phyloP scores from a whole-genome alignment of 2,329 filamentous ascomycete species.

The Verticillium nubilum region DNA sequence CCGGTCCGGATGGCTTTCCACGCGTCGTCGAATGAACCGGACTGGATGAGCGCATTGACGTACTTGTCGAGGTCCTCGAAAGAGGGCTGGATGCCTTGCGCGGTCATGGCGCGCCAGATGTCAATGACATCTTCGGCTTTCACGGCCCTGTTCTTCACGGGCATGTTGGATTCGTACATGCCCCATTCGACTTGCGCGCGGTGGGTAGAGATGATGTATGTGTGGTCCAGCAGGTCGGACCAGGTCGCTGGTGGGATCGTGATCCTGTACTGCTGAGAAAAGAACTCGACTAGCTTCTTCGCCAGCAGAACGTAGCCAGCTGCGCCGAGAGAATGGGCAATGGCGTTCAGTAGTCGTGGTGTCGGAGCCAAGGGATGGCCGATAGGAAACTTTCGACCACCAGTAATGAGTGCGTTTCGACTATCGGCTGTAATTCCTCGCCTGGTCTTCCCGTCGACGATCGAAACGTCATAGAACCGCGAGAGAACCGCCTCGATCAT shows the following conservation, averaged over 20 bases:
- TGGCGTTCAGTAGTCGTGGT: slow-evolving; percentile 50
- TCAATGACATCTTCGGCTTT: slow-evolving; percentile 36
- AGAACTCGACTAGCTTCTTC: slow-evolving; percentile 53
- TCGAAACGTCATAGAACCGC: slow-evolving; percentile 2
- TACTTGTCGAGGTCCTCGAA: slow-evolving; percentile 49
- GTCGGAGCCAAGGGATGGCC: slow-evolving; percentile 56
- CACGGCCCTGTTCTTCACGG: slow-evolving; percentile 23
- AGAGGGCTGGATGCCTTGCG: slow-evolving; percentile 49
- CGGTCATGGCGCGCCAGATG: slow-evolving; percentile 56
- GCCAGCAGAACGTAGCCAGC: slow-evolving; percentile 58
- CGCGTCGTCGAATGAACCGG: slow-evolving; percentile 3
- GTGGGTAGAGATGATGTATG: slow-evolving; percentile 48
- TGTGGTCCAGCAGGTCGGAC: slow-evolving; percentile 63
- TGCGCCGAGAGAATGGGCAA: slow-evolving; percentile 65
- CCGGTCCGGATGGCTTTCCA: slow-evolving; percentile 4
- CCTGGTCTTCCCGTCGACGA: background rate
- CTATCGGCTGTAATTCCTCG: slow-evolving; percentile 1
- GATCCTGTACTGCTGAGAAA: slow-evolving; percentile 56
- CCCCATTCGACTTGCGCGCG: slow-evolving; percentile 27
- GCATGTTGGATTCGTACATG: slow-evolving; percentile 17
- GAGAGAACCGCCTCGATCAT: slow-evolving; percentile 3
- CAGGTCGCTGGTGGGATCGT: slow-evolving; percentile 53
- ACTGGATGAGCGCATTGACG: slow-evolving; percentile 30
- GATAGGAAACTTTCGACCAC: slow-evolving; percentile 31
- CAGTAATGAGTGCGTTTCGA: slow-evolving; percentile 18